Evolutionary conservation across 2,329 filamentous ascomycete species (phyloP), one percentile per base, ranked within the genome.

Genomic region (Waltergamsia citrina): DNA sequence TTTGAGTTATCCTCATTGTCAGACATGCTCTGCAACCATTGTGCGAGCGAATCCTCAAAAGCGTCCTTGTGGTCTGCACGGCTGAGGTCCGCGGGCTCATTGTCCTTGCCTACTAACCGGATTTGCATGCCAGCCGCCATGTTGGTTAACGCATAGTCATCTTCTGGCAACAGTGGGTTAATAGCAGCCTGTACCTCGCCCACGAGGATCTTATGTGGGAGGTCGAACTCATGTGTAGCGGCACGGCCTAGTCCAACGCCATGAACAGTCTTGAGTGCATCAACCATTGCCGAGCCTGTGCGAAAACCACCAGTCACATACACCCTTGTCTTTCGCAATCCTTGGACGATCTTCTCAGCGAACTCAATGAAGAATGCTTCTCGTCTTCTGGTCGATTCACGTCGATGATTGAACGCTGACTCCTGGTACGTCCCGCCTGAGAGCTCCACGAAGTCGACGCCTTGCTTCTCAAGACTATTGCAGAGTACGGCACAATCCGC

Each of bases 361-460:
- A 74, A 77, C 3, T 76, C 70, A 28, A 78, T 47, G 59, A 78
- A 79, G 60, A 74, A 78, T 2, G 69, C 63, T 44, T 76, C 72
- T 5, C 71, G 58, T 53, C 68, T 66, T 50, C 59, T 62, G 6
- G 70, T 77, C 11, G 60, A 66, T 27, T 77, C 72, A 32, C 63
- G 57, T 51, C 65, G 59, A 47, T 74, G 67, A 3, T 43, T 43
- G 40, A 75, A 74, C 0, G 62, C 69, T 1, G 71, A 46, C 12
- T 11, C 16, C 51, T 79, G 65, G 44, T 76, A 77, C 0, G 73
- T 79, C 6, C 75, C 75, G 12, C 75, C 74, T 0, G 60, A 68
- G 0, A 80, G 56, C 52, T 79, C 74, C 5, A 79, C 69, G 46
- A 74, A 74, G 48, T 74, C 65, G 25, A 76, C 66, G 10, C 48